Percentiles rank a stretch among this genome's conserved stretches.
Evolutionary conservation across 2,329 filamentous ascomycete genomes (phyloP).

Genomic region (Scedosporium aurantiacum): DNA sequence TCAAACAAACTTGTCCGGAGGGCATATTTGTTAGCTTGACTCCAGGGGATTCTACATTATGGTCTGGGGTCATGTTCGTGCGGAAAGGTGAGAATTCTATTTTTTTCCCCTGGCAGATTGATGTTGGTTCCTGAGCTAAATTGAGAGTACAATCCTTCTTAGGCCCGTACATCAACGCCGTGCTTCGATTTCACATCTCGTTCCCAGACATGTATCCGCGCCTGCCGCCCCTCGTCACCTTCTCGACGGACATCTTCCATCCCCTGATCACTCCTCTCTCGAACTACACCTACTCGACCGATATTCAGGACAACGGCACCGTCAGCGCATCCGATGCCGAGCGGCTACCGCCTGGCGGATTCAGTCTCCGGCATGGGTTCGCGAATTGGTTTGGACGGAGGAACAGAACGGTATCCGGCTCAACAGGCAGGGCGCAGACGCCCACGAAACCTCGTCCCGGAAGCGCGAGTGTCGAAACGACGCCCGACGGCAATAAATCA

Average conservation of each 20-base stretch:
- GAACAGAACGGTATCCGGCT: slow-evolving; percentile 26
- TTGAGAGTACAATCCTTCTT: neutral
- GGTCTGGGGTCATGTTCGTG: slow-evolving; percentile 87
- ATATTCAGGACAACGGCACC: slow-evolving; percentile 62
- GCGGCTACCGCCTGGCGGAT: slow-evolving; percentile 74
- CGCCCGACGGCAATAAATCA: neutral
- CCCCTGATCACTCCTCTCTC: slow-evolving; percentile 84
- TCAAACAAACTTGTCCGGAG: slow-evolving; percentile 72
- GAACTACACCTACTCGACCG: slow-evolving; percentile 86
- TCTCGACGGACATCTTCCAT: slow-evolving; percentile 89
- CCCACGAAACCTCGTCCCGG: slow-evolving; percentile 7
- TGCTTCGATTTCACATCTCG: slow-evolving; percentile 81
- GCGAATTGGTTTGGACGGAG: slow-evolving; percentile 73
- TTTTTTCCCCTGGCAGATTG: no score
- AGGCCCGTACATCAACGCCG: slow-evolving; percentile 83
- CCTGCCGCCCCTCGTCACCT: slow-evolving; percentile 73
- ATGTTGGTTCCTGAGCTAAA: neutral
- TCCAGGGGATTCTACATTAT: slow-evolving; percentile 68
- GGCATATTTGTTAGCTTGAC: slow-evolving; percentile 81
- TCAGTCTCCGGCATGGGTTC: slow-evolving; percentile 84
- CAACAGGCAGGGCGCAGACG: slow-evolving; percentile 12
- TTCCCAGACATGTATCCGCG: slow-evolving; percentile 74
- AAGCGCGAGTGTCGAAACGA: slow-evolving; percentile 7
- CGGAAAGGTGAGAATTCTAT: slow-evolving; percentile 55
- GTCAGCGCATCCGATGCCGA: slow-evolving; percentile 78